Percentiles rank a stretch among this genome's conserved stretches.
These are phyloP conservation scores for Coemansia sp. DNA, from an alignment of 192 early-diverging fungal species.

Conservation along the genomic window DNA sequence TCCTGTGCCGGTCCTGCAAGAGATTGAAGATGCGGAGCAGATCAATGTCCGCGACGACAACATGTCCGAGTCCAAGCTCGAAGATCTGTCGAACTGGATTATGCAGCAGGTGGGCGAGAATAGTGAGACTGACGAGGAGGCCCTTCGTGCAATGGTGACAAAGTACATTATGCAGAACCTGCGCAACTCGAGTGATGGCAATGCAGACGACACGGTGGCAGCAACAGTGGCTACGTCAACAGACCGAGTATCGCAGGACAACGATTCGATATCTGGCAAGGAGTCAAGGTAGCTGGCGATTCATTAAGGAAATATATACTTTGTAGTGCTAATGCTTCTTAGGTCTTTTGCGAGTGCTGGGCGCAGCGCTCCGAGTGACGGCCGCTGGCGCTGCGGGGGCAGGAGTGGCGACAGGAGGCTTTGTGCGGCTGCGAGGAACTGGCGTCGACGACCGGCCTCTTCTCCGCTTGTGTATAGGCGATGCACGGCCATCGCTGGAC, in stretches of 20 bases:
- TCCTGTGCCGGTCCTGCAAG: slow-evolving; percentile 45
- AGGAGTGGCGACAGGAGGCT: slow-evolving; percentile 25
- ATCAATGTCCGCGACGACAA: slow-evolving; percentile 10
- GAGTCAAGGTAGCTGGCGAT: background rate
- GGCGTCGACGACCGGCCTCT: slow-evolving; percentile 40
- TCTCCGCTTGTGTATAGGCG: slow-evolving; percentile 23
- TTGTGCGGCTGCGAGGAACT: slow-evolving; percentile 34
- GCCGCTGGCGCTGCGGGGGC: slow-evolving; percentile 23
- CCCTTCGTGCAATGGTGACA: slow-evolving; percentile 59
- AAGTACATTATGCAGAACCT: slow-evolving; percentile 44
- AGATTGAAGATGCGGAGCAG: slow-evolving; percentile 27
- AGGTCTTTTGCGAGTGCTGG: slow-evolving; percentile 26
- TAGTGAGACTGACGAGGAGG: slow-evolving; percentile 56
- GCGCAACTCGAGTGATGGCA: slow-evolving; percentile 21
- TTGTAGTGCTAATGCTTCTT: slow-evolving; percentile 16
- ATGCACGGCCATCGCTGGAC: slow-evolving; percentile 20
- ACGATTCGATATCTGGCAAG: slow-evolving; percentile 15
- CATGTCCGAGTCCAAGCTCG: slow-evolving; percentile 38
- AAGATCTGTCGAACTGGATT: slow-evolving; percentile 58
- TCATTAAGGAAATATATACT: background rate
- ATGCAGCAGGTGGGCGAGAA: slow-evolving; percentile 57
- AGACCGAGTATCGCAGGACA: slow-evolving; percentile 31
- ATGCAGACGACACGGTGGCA: slow-evolving; percentile 33
- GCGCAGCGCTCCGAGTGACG: slow-evolving; percentile 17
- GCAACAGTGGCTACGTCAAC: slow-evolving; percentile 38